These are phyloP conservation scores for Hymenoscyphus fraxineus DNA, from an alignment of 2,329 filamentous ascomycete species.

Conservation along the genomic window DNA sequence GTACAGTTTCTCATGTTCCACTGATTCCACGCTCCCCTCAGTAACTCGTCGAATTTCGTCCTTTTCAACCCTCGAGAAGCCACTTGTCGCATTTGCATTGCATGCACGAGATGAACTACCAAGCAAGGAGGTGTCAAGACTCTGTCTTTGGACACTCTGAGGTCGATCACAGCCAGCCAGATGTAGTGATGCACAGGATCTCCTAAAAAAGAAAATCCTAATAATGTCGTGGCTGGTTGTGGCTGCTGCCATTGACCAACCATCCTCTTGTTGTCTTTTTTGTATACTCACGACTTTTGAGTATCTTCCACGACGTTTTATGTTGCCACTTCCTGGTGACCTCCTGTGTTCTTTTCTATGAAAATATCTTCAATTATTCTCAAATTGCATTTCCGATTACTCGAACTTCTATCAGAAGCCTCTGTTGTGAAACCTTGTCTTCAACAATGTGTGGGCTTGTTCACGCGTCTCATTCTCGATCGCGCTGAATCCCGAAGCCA, in stretches of 20 bases:
- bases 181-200: neutral
- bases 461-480: slow-evolving; percentile 1
- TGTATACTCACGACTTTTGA: neutral
- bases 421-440: neutral
- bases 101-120: neutral
- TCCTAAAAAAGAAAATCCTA: neutral
- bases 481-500: neutral
- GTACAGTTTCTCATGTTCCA: neutral
- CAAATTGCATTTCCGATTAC: neutral
- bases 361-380: neutral
- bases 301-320: neutral
- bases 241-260: slow-evolving; percentile 3
- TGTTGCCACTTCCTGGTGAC: neutral
- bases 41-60: neutral
- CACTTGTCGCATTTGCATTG: neutral
- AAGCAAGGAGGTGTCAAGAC: neutral
- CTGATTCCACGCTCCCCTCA: neutral
- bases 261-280: neutral
- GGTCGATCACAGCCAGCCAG: neutral
- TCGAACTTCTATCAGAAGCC: neutral
- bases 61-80: neutral
- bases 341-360: neutral
- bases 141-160: neutral
- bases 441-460: neutral
- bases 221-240: neutral